Base-by-base conservation (phyloP, 306 rosid species). In the Prunus mongolica region DNA sequence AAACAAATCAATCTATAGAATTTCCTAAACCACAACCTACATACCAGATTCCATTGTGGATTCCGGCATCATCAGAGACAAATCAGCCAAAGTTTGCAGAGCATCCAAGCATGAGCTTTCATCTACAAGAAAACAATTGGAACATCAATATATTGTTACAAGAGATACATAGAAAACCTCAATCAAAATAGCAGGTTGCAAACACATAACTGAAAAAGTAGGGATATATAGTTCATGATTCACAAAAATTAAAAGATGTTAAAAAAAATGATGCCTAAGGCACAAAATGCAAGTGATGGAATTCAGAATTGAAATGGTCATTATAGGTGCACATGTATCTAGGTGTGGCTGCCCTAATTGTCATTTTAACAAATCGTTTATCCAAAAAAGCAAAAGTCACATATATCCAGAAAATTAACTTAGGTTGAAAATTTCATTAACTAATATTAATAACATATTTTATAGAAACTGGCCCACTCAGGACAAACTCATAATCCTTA, bases 11-110 rank as follows among this genome's bases (percentile, higher is more conserved):
- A 20, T n/a, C 18, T 34, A 19, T 46, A 19, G 45, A 24, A 61
- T 28, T 19, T 28, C 2, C 24, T 51, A 79, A 74, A 76, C 2
- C 22, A 79, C 20, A 54, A 73, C 46, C 56, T 47, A 73, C 88
- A 82, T 76, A 92, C 98, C 98, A 70, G 93, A 84, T 84, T 90
- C 88, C 86, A 72, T 72, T 19, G 88, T 65, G 71, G 93, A 85
- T 24, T 58, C 62, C 14, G 96, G 98, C 86, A 88, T 88, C 96
- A 87, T 84, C 70, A 88, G 79, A 73, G 97, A 92, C 67, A 92
- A 80, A 84, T 92, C 91, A 67, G 97, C 98, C 89, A 95, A 82
- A 65, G 91, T 86, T 66, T 87, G 93, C 85, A 95, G 77, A 69
- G 97, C 97, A 92, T 92, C 84, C 83, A 95, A 84, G 55, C 81